Evolutionary conservation across 345 rosid species (phyloP).

Genomic region (Dovyalis caffra): DNA sequence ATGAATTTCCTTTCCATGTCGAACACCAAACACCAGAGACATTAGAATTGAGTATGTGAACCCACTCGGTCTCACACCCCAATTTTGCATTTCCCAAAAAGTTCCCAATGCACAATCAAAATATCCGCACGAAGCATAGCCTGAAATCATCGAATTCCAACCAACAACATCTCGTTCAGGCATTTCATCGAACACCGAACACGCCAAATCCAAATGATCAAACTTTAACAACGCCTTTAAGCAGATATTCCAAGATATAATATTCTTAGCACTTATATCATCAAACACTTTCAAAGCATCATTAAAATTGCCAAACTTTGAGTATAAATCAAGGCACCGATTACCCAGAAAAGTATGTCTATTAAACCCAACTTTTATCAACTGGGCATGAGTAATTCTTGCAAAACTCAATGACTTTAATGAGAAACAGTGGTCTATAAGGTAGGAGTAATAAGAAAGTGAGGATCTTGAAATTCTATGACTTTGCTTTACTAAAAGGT

Average conservation of each 20-base stretch:
- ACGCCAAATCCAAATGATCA: constrained; percentile 28
- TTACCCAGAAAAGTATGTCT: constrained; percentile 58
- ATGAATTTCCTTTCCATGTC: constrained; percentile 61
- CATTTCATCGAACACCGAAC: constrained; percentile 59
- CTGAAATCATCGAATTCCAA: constrained; percentile 69
- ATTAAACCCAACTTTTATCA: constrained; percentile 56
- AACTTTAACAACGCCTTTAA: constrained; percentile 39
- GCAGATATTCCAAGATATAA: constrained; percentile 65
- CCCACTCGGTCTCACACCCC: constrained; percentile 43
- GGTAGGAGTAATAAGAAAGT: constrained; percentile 33
- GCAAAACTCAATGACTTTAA: constrained; percentile 31
- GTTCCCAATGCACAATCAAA: constrained; percentile 31
- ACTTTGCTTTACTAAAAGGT: constrained; percentile 37
- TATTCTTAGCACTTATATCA: constrained; percentile 46
- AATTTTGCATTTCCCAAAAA: constrained; percentile 53
- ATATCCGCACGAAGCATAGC: constrained; percentile 45
- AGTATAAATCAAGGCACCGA: constrained; percentile 65
- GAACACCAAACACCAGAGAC: constrained; percentile 41
- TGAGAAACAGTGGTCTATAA: constrained; percentile 45
- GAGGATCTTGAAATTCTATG: constrained; percentile 37
- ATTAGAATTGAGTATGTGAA: constrained; percentile 59
- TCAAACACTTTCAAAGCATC: constrained; percentile 45
- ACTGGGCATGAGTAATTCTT: constrained; percentile 51
- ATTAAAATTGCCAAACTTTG: constrained; percentile 34
- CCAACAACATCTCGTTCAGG: constrained; percentile 63